Evolutionary conservation across 2,329 filamentous ascomycete species (phyloP).

Genomic region (Pestalotiopsis sp.): DNA sequence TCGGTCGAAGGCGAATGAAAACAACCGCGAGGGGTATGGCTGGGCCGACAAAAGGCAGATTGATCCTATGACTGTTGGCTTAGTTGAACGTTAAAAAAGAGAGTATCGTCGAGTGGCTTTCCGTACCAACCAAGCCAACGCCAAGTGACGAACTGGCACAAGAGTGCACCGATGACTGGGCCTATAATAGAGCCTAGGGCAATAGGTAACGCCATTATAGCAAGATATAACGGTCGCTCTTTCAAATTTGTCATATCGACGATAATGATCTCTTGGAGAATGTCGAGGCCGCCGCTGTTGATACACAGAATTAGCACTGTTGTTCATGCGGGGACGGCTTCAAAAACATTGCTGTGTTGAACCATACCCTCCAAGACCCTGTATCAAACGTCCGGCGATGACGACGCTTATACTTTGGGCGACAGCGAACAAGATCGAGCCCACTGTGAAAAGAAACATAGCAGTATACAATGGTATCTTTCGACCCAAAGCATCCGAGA

Average conservation of each 20-base stretch:
- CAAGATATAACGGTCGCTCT: conserved; percentile 31
- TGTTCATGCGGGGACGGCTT: no score
- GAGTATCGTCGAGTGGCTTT: no score
- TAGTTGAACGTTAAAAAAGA: no score
- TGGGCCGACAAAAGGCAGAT: conserved; percentile 28
- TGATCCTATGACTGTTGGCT: conserved; percentile 16
- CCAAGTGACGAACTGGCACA: conserved; percentile 27
- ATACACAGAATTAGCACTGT: no score
- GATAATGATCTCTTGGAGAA: conserved; percentile 33
- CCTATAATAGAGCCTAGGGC: conserved; percentile 30
- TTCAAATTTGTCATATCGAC: conserved; percentile 35
- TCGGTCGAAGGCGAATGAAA: conserved; percentile 21
- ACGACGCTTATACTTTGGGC: conserved; percentile 26
- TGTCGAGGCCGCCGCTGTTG: conserved; percentile 28
- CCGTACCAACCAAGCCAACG: conserved; percentile 30
- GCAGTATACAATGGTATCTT: conserved; percentile 31
- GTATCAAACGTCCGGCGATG: conserved; percentile 28
- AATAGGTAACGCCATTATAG: conserved; percentile 27
- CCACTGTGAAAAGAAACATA: conserved; percentile 35
- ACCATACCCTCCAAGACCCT: conserved; percentile 27
- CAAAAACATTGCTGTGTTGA: no score
- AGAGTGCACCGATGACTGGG: conserved; percentile 30
- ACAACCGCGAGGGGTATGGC: conserved; percentile 18
- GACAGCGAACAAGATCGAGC: conserved; percentile 33
- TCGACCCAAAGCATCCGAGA: conserved; percentile 34